Base-by-base conservation (phyloP, 768 basidiomycete species). In the Macrolepiota dolichaula region DNA sequence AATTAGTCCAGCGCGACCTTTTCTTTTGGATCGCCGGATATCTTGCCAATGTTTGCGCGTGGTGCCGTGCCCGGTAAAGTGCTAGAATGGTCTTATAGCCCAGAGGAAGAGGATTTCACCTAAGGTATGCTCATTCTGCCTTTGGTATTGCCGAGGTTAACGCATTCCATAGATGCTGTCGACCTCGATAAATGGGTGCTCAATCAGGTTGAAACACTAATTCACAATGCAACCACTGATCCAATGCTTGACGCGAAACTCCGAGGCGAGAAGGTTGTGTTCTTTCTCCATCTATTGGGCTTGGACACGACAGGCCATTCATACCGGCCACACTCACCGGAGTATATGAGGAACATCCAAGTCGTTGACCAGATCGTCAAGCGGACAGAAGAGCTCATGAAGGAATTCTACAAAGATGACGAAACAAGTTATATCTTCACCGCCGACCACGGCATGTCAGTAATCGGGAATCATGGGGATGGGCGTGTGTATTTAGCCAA, bases 361-460 rank as follows among this genome's bases (percentile, higher is more conserved):
- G 82, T 88, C 2, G 91, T 94, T 1, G 92, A 95, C 64, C 67
- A 73, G 53, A 86, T 94, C 63, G 90, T 92, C 27, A 76, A 76
- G 35, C 78, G 84, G 57, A 85, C 88, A 0, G 89, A 91, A 64
- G 65, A 72, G 40, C 76, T 92, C 2, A 69, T 94, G 22, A 69
- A 73, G 0, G 76, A 83, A 3, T 94, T 89, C 69, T 94, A 86
- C 66, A 66, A 91, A 59, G 75, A 84, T 22, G 7, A 7, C 3
- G 83, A 88, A 57, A 93, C 91, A 0, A 83, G 82, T 61, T 94
- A 81, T 68, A 73, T 94, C 32, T 94, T 92, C 70, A 94, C 90
- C 2, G 91, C 92, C 0, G 92, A 94, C 70, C 92, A 95, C 68
- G 92, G 92, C 9, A 95, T 95, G 92, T 91, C 89, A 3, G 82